Conservation (phyloP, 2,329 filamentous ascomycete genomes). For the Sporothrix brasiliensis region DNA sequence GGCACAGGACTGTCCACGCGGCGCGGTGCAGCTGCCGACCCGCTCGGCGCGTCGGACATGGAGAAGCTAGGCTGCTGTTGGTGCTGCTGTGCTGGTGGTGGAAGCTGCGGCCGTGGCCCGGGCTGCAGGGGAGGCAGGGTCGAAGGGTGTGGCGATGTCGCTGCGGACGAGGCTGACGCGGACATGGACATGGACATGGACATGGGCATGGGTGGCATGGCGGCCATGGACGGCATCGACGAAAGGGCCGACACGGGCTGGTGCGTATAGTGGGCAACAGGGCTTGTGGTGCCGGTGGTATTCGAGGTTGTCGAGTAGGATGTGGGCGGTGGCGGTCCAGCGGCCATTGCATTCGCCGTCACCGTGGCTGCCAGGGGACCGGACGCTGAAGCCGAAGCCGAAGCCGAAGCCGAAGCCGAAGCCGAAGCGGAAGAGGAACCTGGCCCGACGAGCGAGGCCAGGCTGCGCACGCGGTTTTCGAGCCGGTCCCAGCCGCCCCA, state of each 20-base stretch:
- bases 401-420: too few species aligned
- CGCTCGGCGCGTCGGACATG: neutral
- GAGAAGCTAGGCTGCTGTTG: neutral
- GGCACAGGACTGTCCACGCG: constrained; percentile 24
- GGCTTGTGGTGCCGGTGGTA: constrained; percentile 24
- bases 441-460: constrained; percentile 48
- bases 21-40: neutral
- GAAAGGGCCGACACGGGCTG: constrained; percentile 25
- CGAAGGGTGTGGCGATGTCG: neutral
- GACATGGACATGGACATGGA: too few species aligned
- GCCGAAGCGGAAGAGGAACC: constrained; percentile 32
- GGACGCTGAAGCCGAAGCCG: too few species aligned
- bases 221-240: constrained; percentile 38
- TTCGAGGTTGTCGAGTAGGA: constrained; percentile 24
- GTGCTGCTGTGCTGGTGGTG: constrained; percentile 1
- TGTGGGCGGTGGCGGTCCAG: neutral
- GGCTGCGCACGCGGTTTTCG: constrained; percentile 62
- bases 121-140: constrained; percentile 2
- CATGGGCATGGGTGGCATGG: neutral
- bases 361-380: constrained; percentile 32
- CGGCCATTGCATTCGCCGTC: neutral
- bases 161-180: neutral
- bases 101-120: neutral
- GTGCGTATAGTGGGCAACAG: constrained; percentile 28
- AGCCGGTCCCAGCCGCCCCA: constrained; percentile 83